Conservation (phyloP, 805 yeast species). For the Yamadazyma tumulicola region DNA sequence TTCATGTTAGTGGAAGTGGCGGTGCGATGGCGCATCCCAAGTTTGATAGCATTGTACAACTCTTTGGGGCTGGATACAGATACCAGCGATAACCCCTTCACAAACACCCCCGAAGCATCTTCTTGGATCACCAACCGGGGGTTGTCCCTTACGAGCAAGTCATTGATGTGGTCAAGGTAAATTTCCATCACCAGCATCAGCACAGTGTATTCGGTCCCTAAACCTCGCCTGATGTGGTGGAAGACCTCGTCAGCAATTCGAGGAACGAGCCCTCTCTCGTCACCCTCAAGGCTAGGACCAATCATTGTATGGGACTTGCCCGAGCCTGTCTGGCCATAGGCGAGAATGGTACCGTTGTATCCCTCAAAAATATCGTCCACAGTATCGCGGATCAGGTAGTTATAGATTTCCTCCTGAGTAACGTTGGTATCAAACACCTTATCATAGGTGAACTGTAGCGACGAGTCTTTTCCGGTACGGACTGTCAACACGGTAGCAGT, state of each 20-base stretch:
- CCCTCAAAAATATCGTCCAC: conserved; percentile 73
- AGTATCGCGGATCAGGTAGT: conserved; percentile 55
- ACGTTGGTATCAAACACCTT: conserved; percentile 52
- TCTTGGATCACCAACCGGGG: conserved; percentile 53
- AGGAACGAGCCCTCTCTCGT: conserved; percentile 64
- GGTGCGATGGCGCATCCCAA: conserved; percentile 56
- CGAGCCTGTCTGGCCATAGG: conserved; percentile 78
- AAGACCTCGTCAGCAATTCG: conserved; percentile 67
- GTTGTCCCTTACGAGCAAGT: conserved; percentile 51
- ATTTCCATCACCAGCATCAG: conserved; percentile 77
- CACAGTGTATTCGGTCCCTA: conserved; percentile 58
- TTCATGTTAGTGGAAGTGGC: conserved; percentile 68
- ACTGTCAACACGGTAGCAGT: too few relatives aligned
- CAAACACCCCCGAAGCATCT: conserved; percentile 63
- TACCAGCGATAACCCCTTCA: conserved; percentile 62
- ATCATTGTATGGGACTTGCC: conserved; percentile 79
- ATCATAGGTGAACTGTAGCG: conserved; percentile 54
- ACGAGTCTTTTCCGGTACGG: too few relatives aligned
- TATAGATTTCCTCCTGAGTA: conserved; percentile 56
- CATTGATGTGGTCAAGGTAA: conserved; percentile 72
- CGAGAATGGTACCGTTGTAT: conserved; percentile 70
- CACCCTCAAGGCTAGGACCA: conserved; percentile 43
- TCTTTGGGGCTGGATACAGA: conserved; percentile 59
- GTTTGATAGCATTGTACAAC: conserved; percentile 51
- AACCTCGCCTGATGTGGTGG: conserved; percentile 43